phyloP scores from a whole-genome alignment of 257 asterid species.

The Solanum megistacrolobum region DNA sequence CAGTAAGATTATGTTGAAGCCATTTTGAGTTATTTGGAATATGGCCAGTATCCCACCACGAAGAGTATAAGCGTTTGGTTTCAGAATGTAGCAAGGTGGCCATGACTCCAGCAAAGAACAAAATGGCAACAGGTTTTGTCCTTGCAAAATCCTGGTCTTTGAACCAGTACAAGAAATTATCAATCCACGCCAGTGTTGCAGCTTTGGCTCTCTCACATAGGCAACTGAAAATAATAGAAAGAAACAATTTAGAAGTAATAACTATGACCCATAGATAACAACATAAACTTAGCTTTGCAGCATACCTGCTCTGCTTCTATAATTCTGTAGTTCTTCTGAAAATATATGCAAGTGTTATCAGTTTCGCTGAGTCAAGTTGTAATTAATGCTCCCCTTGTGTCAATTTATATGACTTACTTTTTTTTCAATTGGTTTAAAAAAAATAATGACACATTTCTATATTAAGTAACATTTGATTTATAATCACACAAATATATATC shows the following conservation, averaged over 20 bases:
- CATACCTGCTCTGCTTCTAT: background rate
- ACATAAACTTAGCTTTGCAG: background rate
- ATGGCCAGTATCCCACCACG: slow-evolving; percentile 95
- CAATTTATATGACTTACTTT: background rate
- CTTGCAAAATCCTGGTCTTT: slow-evolving; percentile 19
- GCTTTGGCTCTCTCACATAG: background rate
- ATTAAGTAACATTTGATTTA: no score
- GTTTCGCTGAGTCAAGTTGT: background rate
- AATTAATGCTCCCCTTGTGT: background rate
- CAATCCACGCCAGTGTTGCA: slow-evolving; percentile 12
- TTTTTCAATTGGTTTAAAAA: no score
- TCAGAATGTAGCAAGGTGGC: slow-evolving; percentile 52
- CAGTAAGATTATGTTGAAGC: slow-evolving; percentile 84
- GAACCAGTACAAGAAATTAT: slow-evolving; percentile 14
- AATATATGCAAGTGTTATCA: background rate
- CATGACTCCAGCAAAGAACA: slow-evolving; percentile 49
- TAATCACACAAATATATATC: no score
- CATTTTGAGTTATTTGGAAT: slow-evolving; percentile 88
- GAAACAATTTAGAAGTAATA: background rate
- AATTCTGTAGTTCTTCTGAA: background rate
- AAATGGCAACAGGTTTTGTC: slow-evolving; percentile 20
- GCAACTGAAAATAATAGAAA: background rate
- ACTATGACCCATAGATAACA: background rate
- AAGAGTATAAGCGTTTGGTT: slow-evolving; percentile 61
- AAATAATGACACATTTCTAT: background rate